These are phyloP conservation scores for Fremontodendron californicum DNA, from an alignment of 345 rosid genomes.

Conservation along the genomic window DNA sequence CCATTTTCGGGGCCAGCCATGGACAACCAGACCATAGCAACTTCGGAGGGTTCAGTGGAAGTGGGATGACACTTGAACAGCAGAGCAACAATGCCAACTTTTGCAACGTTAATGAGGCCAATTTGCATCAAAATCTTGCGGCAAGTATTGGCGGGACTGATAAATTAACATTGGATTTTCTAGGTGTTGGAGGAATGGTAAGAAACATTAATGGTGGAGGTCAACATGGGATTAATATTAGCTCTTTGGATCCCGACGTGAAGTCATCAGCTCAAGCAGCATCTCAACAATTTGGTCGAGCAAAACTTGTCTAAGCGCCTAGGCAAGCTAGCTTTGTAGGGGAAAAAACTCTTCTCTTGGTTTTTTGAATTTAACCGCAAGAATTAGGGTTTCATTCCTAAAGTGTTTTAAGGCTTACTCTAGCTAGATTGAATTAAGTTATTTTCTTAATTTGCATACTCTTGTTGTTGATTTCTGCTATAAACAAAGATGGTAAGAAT, in stretches of 20 bases:
- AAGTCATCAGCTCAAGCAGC: slow-evolving; percentile 25
- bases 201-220: slow-evolving; percentile 41
- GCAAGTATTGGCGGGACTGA: slow-evolving; percentile 50
- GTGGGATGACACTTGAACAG: not conserved
- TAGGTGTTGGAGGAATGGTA: slow-evolving; percentile 70
- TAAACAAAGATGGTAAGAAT: slow-evolving; percentile 1
- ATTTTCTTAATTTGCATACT: not conserved
- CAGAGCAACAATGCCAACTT: not conserved
- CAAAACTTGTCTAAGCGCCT: slow-evolving; percentile 5
- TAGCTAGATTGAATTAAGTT: not conserved
- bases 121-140: slow-evolving; percentile 16
- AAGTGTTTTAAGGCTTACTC: not conserved
- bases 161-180: slow-evolving; percentile 71
- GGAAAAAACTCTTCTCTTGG: not conserved
- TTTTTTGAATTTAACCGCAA: not conserved
- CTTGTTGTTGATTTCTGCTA: not conserved
- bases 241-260: slow-evolving; percentile 22
- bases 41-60: slow-evolving; percentile 12
- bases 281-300: slow-evolving; percentile 22
- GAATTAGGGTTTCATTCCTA: slow-evolving; percentile 3
- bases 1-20: slow-evolving; percentile 27
- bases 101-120: slow-evolving; percentile 7
- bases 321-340: not conserved
- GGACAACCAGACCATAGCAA: slow-evolving; percentile 27
- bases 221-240: slow-evolving; percentile 21